Percentiles rank a stretch among this genome's conserved stretches.
phyloP scores from a whole-genome alignment of 139 green algal species.

The Chlorella vulgaris region DNA sequence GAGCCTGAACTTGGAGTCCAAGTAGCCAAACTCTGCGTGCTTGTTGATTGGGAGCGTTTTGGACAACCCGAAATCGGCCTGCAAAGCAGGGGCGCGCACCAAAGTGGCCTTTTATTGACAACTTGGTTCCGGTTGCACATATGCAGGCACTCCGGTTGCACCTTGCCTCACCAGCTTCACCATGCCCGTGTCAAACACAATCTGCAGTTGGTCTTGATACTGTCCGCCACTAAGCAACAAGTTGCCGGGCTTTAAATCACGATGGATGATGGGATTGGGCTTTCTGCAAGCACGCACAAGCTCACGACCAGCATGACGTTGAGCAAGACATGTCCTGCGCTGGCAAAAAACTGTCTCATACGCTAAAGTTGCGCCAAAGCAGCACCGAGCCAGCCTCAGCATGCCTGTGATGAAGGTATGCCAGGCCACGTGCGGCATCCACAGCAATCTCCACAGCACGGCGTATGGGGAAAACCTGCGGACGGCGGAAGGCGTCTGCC shows the following conservation, averaged over 20 bases:
- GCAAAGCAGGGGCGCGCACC: neutral
- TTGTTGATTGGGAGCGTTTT: constrained; percentile 84
- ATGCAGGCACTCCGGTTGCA: no score
- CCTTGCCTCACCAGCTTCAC: constrained; percentile 39
- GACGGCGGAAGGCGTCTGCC: constrained; percentile 78
- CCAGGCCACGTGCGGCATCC: constrained; percentile 84
- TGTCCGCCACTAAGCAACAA: constrained; percentile 82
- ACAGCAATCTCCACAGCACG: constrained; percentile 81
- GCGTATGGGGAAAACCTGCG: constrained; percentile 48
- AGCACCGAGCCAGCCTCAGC: constrained; percentile 19
- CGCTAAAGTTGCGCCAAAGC: neutral
- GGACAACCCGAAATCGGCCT: constrained; percentile 83
- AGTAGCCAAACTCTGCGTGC: constrained; percentile 62
- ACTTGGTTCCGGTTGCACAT: no score
- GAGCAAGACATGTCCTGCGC: no score
- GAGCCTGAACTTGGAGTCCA: constrained; percentile 74
- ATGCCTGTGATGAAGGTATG: constrained; percentile 83
- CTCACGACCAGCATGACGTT: no score
- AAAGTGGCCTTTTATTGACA: neutral
- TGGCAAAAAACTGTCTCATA: no score
- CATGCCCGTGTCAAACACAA: constrained; percentile 75
- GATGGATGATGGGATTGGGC: constrained; percentile 60
- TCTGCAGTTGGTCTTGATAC: constrained; percentile 61
- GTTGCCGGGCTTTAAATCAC: constrained; percentile 92
- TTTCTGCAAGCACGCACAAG: constrained; percentile 2